Evolutionary conservation across 1,284 basidiomycete species (phyloP).

Genomic region (Abortiporus biennis): DNA sequence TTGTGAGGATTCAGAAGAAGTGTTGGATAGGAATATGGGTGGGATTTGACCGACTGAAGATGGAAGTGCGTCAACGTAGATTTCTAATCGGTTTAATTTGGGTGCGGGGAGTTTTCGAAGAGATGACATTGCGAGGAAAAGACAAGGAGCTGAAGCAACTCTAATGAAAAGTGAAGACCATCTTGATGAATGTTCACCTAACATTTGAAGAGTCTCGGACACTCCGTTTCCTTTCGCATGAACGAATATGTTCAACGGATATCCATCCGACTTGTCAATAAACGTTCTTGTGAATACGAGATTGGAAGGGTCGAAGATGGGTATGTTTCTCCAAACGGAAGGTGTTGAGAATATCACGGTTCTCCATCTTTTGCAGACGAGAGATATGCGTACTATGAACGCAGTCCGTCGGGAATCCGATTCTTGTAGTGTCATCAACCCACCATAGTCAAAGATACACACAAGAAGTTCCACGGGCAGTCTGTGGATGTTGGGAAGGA

Average conservation of each 20-base stretch:
- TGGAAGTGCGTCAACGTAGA: slow-evolving; percentile 3
- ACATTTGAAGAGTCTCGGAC: neutral
- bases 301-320: slow-evolving; percentile 1
- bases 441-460: slow-evolving; percentile 11
- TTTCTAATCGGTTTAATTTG: slow-evolving; percentile 5
- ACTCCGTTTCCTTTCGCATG: slow-evolving; percentile 3
- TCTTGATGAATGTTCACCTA: slow-evolving; percentile 2
- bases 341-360: slow-evolving; percentile 1
- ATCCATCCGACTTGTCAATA: neutral
- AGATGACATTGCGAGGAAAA: slow-evolving; percentile 7
- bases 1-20: too few species aligned
- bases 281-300: slow-evolving; percentile 2
- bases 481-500: too few species aligned
- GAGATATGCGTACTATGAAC: slow-evolving; percentile 9
- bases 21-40: slow-evolving; percentile 6
- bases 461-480: slow-evolving; percentile 10
- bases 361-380: slow-evolving; percentile 11
- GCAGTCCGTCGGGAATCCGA: slow-evolving; percentile 4
- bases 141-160: neutral
- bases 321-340: slow-evolving; percentile 10
- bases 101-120: slow-evolving; percentile 2
- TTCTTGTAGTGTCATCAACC: slow-evolving; percentile 4
- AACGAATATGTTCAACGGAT: slow-evolving; percentile 7
- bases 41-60: slow-evolving; percentile 5
- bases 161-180: slow-evolving; percentile 4